Conservation (phyloP, 495 filamentous ascomycete genomes). For the Lepidopterella palustris region DNA sequence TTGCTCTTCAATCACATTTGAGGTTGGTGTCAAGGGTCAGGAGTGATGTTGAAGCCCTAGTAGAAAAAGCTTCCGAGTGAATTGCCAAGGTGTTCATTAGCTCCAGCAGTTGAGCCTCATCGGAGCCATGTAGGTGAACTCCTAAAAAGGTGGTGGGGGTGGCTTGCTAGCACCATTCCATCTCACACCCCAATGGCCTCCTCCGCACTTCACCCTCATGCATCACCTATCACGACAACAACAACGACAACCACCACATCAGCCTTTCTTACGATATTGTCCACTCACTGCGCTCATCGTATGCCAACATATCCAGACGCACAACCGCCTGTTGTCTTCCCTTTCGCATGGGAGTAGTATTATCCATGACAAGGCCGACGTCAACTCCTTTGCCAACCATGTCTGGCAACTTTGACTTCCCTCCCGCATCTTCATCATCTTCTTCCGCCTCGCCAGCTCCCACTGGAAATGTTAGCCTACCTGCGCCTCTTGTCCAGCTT, state of each 20-base stretch:
- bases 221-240: background rate
- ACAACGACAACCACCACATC: background rate
- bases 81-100: background rate
- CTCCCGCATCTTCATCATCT: constrained; percentile 18
- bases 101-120: background rate
- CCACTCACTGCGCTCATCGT: background rate
- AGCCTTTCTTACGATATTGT: background rate
- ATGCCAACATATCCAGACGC: background rate
- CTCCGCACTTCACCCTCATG: background rate
- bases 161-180: background rate
- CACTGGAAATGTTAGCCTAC: background rate
- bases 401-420: constrained; percentile 29
- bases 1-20: background rate
- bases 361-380: background rate
- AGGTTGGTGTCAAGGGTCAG: background rate
- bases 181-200: background rate
- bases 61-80: background rate
- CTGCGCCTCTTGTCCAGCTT: background rate
- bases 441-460: constrained; percentile 1
- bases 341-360: background rate
- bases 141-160: background rate
- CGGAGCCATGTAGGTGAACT: background rate
- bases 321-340: background rate
- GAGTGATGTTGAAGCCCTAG: background rate
- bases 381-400: constrained; percentile 12